Conservation (phyloP, 1,284 basidiomycete species). For the Porodaedalea pini region DNA sequence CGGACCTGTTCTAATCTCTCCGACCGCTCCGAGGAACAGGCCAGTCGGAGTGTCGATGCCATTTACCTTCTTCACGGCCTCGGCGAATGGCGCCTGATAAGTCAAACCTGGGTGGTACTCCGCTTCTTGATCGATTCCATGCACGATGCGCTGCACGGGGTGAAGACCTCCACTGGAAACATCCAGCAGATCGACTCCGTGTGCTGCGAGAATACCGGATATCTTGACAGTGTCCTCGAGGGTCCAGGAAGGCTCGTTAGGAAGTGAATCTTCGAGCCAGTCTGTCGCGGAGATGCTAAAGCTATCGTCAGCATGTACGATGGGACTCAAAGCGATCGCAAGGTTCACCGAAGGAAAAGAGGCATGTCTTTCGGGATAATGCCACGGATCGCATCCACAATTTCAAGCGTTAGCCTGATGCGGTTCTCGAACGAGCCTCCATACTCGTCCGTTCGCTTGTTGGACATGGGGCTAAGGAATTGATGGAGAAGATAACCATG, state of each 20-base stretch:
- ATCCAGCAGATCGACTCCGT: slow-evolving; percentile 58
- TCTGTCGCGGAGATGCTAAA: slow-evolving; percentile 52
- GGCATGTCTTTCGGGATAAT: slow-evolving; percentile 41
- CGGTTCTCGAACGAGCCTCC: slow-evolving; percentile 55
- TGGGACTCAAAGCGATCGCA: slow-evolving; percentile 33
- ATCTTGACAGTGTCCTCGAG: slow-evolving; percentile 52
- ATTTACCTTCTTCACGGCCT: slow-evolving; percentile 28
- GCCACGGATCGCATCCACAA: slow-evolving; percentile 39
- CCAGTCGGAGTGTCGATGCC: slow-evolving; percentile 25
- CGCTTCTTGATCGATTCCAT: slow-evolving; percentile 44
- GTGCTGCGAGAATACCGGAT: slow-evolving; percentile 45
- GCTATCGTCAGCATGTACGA: slow-evolving; percentile 32
- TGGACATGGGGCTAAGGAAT: slow-evolving; percentile 46
- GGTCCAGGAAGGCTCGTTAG: slow-evolving; percentile 47
- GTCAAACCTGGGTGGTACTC: slow-evolving; percentile 22
- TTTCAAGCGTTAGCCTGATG: slow-evolving; percentile 44
- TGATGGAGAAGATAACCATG: slow-evolving; percentile 43
- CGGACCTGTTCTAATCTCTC: slow-evolving; percentile 43
- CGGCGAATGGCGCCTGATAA: not conserved
- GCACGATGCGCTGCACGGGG: slow-evolving; percentile 36
- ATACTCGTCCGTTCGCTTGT: slow-evolving; percentile 52
- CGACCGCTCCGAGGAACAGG: slow-evolving; percentile 45
- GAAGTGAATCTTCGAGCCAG: slow-evolving; percentile 48
- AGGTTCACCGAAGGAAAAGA: slow-evolving; percentile 50
- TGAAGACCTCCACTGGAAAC: slow-evolving; percentile 51